These are phyloP conservation scores for Sanghuangporus sanghuang DNA, from an alignment of 1,284 basidiomycete genomes.

Conservation along the genomic window DNA sequence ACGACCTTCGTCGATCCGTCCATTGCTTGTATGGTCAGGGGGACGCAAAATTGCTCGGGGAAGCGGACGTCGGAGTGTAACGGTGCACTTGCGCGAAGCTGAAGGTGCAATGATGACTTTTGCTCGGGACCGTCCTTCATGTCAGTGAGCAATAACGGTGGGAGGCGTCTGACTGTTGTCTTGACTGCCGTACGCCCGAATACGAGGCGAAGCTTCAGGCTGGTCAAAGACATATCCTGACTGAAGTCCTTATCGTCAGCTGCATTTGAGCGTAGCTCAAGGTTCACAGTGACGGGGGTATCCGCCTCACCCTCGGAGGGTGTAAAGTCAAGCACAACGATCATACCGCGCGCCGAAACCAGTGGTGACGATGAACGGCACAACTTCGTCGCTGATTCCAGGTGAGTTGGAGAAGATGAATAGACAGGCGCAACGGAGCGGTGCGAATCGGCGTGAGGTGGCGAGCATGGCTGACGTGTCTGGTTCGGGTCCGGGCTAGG, in stretches of 20 bases:
- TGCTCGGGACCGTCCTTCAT: background rate
- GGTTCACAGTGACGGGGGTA: constrained; percentile 52
- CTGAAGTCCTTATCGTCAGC: constrained; percentile 38
- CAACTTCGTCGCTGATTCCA: background rate
- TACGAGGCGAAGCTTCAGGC: constrained; percentile 52
- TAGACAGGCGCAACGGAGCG: background rate
- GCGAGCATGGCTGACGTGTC: constrained; percentile 8
- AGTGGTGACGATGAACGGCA: constrained; percentile 15
- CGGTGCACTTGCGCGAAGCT: constrained; percentile 54
- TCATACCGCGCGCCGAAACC: constrained; percentile 43
- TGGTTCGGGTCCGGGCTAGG: background rate
- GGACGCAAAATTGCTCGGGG: constrained; percentile 31
- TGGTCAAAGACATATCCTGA: background rate
- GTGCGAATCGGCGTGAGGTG: background rate
- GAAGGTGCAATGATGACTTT: constrained; percentile 34
- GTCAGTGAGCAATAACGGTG: background rate
- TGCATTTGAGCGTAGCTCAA: constrained; percentile 47
- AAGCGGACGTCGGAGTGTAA: constrained; percentile 32
- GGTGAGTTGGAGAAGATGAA: background rate
- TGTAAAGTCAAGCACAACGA: constrained; percentile 55
- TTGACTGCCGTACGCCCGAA: constrained; percentile 54
- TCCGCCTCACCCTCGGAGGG: constrained; percentile 57
- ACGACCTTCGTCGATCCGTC: constrained; percentile 46
- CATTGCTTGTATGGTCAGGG: constrained; percentile 59
- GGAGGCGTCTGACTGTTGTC: constrained; percentile 41